Base-by-base conservation (phyloP, 192 early-diverging fungal genomes). In the Entomortierella lignicola region DNA sequence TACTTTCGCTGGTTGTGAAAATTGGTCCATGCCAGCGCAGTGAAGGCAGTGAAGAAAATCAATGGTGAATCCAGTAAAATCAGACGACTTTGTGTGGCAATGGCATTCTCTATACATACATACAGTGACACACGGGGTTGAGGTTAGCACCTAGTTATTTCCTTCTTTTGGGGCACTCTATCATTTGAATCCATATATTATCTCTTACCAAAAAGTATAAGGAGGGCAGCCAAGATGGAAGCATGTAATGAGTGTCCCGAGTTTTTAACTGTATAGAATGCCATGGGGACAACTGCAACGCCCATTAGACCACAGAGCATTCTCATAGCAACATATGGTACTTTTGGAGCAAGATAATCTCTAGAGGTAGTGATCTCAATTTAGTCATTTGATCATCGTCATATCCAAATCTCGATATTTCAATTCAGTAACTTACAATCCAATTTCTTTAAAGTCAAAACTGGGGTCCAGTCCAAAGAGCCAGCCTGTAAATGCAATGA, bases 361-460 rank as follows among this genome's bases (percentile, higher is more conserved):
- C 94, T 93, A 57, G 23, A 58, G 8, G 27, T 21, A 50, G 26
- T 18, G 52, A 27, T 26, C 25, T 17, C 21, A 50, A 50, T 17
- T 43, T 50, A 50, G 47, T 50, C 34, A 7, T 37, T 37, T n/a
- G n/a, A n/a, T 4, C 34, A 37, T 7, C 34, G 4, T 10, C 34
- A 37, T 37, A 37, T 37, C 34, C 34, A 7, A 10, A 37, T 7
- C 10, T 37, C 34, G 4, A 7, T 10, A 10, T 37, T 37, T 37
- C 10, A 7, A 7, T 37, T 37, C 10, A 37, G 34, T 37, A 37
- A 7, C 74, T 54, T 77, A 77, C 74, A 89, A 83, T 53, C 95
- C 95, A 81, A 99, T 99, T 63, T 92, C 89, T 53, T 95, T 94
- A 82, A 99, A 99, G 71, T 95, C 88, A 82, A 98, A 99, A 60